These are phyloP conservation scores for Wilcoxina mikolae DNA, from an alignment of 495 filamentous ascomycete species.

Conservation along the genomic window DNA sequence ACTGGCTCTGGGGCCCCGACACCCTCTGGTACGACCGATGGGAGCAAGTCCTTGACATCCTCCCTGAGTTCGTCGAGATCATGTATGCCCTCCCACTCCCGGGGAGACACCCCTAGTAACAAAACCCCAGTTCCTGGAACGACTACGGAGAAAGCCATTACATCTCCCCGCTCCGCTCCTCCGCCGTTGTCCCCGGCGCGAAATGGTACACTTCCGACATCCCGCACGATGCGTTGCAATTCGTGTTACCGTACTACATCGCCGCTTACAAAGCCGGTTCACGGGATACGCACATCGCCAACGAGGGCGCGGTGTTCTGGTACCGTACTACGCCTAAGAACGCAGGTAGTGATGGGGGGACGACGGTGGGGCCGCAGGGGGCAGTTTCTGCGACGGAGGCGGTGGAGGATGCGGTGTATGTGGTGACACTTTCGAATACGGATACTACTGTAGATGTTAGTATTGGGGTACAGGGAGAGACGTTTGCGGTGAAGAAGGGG, in stretches of 20 bases:
- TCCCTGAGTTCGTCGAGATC: slow-evolving; percentile 52
- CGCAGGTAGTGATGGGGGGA: slow-evolving; percentile 31
- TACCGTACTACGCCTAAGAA: slow-evolving; percentile 41
- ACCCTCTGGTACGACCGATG: slow-evolving; percentile 62
- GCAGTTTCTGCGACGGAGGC: slow-evolving; percentile 30
- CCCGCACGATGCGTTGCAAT: slow-evolving; percentile 43
- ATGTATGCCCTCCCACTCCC: slow-evolving; percentile 29
- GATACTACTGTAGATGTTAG: slow-evolving; percentile 33
- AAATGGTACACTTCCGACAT: slow-evolving; percentile 36
- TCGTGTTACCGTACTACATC: slow-evolving; percentile 49
- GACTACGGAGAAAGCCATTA: slow-evolving; percentile 68
- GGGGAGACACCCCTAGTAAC: not conserved
- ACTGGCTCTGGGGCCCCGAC: slow-evolving; percentile 60
- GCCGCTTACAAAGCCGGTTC: slow-evolving; percentile 44
- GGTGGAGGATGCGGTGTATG: slow-evolving; percentile 35
- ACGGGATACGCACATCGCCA: slow-evolving; percentile 31
- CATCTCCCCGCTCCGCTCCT: slow-evolving; percentile 42
- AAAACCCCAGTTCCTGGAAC: slow-evolving; percentile 43
- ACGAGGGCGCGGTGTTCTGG: slow-evolving; percentile 46
- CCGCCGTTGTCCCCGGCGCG: slow-evolving; percentile 38
- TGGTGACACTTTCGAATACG: slow-evolving; percentile 32
- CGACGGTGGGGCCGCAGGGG: slow-evolving; percentile 33
- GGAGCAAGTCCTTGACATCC: slow-evolving; percentile 48
- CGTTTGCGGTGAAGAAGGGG: slow-evolving; percentile 30
- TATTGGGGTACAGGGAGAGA: slow-evolving; percentile 36